Percentiles rank a stretch among this genome's conserved stretches.
phyloP scores from a whole-genome alignment of 139 green algal species.

The Gonium pectorale region DNA sequence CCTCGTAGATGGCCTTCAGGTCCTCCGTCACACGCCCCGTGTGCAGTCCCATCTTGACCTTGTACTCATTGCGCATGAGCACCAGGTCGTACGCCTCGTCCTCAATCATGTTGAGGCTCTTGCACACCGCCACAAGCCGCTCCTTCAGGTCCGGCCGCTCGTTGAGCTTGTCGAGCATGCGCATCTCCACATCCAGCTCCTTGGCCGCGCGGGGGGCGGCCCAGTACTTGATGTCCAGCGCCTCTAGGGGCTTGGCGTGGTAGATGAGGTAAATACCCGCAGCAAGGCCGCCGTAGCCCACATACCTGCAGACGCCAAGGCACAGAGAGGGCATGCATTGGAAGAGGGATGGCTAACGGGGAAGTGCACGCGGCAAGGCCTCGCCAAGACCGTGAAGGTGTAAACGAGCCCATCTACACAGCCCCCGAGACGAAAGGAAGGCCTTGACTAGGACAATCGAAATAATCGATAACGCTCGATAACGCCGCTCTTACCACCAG shows the following conservation, averaged over 20 bases:
- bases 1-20: constrained; percentile 56
- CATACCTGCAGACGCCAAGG: no score
- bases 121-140: constrained; percentile 43
- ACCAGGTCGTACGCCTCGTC: constrained; percentile 65
- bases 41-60: constrained; percentile 57
- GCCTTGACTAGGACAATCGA: no score
- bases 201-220: constrained; percentile 47
- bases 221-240: constrained; percentile 66
- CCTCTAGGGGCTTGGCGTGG: constrained; percentile 59
- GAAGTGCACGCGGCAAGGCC: no score
- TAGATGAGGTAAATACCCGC: constrained; percentile 57
- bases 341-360: no score
- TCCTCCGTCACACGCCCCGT: constrained; percentile 59
- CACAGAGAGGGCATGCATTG: no score
- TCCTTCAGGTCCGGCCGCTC: constrained; percentile 51
- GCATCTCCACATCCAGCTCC: constrained; percentile 54
- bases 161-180: constrained; percentile 63
- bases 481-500: constrained; percentile 77
- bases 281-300: constrained; percentile 51
- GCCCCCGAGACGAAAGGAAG: no score
- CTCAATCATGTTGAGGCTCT: constrained; percentile 62
- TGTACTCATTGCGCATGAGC: constrained; percentile 67
- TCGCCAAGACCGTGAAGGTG: no score
- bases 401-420: no score
- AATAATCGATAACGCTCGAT: no score